Evolutionary conservation across 257 asterid species (phyloP).

Genomic region (Eucommia ulmoides): DNA sequence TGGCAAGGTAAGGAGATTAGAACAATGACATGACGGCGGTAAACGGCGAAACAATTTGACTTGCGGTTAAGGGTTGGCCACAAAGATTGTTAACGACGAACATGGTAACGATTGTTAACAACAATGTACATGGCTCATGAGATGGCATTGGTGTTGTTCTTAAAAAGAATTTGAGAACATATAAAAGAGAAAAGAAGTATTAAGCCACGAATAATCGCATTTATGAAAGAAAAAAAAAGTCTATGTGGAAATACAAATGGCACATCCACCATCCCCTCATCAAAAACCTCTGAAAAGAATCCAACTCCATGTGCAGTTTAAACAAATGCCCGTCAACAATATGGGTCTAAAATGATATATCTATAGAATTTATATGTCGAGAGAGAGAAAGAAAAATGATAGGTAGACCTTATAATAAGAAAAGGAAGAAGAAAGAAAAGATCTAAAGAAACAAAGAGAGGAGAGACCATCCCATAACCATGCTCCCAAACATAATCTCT

Average conservation of each 20-base stretch:
- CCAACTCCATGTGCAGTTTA: slow-evolving; percentile 34
- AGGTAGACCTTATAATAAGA: background rate
- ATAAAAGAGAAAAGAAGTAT: background rate
- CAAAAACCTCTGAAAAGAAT: slow-evolving; percentile 40
- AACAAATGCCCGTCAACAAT: slow-evolving; percentile 16
- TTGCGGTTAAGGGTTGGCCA: too few species aligned
- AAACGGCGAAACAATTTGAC: too few species aligned
- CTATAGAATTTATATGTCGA: slow-evolving; percentile 11
- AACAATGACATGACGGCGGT: too few species aligned
- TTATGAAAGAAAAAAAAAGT: slow-evolving; percentile 13
- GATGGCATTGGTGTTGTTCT: too few species aligned
- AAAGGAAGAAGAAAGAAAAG: background rate
- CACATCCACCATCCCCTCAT: too few species aligned
- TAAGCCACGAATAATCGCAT: slow-evolving; percentile 12
- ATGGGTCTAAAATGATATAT: slow-evolving; percentile 12
- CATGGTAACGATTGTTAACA: too few species aligned
- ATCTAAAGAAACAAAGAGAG: slow-evolving; percentile 28
- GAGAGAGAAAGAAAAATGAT: slow-evolving; percentile 3
- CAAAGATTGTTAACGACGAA: too few species aligned
- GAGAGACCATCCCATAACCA: slow-evolving; percentile 35
- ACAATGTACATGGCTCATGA: too few species aligned
- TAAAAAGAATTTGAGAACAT: background rate
- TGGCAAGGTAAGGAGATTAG: too few species aligned
- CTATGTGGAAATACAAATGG: slow-evolving; percentile 12
- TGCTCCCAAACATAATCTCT: slow-evolving; percentile 25